Conservation (phyloP, 257 asterid genomes). For the Osmanthus fragrans region DNA sequence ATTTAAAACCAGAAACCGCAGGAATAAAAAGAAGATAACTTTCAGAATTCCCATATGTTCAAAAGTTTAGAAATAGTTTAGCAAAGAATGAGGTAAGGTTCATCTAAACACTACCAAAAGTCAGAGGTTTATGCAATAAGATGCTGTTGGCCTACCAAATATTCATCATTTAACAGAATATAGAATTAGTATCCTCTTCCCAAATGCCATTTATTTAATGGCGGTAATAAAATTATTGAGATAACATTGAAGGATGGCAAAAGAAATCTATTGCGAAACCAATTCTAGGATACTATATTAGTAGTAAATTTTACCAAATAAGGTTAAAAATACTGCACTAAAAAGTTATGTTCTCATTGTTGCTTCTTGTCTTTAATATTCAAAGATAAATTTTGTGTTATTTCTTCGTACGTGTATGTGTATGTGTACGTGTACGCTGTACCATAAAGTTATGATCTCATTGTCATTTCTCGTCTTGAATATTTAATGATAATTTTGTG, state of each 20-base stretch:
- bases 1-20: constrained; percentile 27
- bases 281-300: not conserved
- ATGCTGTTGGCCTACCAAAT: not conserved
- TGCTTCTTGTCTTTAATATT: no score
- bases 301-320: not conserved
- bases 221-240: not conserved
- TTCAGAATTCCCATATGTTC: constrained; percentile 47
- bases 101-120: not conserved
- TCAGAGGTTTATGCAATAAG: not conserved
- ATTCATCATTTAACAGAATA: not conserved
- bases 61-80: not conserved
- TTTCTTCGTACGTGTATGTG: no score
- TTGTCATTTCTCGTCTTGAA: no score
- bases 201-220: not conserved
- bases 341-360: no score
- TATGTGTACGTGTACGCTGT: no score
- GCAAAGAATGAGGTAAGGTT: not conserved
- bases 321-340: no score
- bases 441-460: no score
- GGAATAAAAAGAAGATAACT: constrained; percentile 18
- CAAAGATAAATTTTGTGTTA: no score
- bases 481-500: no score
- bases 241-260: not conserved
- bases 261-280: not conserved
- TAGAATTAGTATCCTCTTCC: not conserved